phyloP scores from a whole-genome alignment of 2,329 filamentous ascomycete species.

The Penicillium sp. region DNA sequence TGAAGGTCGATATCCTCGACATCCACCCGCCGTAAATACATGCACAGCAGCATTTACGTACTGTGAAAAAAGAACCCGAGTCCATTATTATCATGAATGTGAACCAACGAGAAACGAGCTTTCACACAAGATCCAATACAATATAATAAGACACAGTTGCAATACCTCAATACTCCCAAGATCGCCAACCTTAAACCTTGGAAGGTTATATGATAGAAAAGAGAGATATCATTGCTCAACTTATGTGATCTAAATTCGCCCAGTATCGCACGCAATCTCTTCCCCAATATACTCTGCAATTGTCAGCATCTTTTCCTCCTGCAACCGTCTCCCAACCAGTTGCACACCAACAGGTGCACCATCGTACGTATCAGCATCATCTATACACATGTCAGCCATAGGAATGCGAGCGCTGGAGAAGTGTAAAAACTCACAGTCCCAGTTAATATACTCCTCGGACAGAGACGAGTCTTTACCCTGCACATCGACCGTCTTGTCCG shows the following conservation, averaged over 20 bases:
- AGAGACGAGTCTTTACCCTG: conserved; percentile 37
- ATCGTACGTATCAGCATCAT: conserved; percentile 48
- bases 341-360: conserved; percentile 48
- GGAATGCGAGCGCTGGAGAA: not conserved
- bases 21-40: not conserved
- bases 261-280: conserved; percentile 9
- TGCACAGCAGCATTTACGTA: not conserved
- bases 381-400: conserved; percentile 23
- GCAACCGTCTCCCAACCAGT: conserved; percentile 46
- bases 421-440: conserved; percentile 44
- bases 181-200: not conserved
- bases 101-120: not conserved
- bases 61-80: not conserved
- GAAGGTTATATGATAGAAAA: too few relatives aligned
- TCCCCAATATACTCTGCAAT: conserved; percentile 41
- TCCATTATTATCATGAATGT: not conserved
- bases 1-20: not conserved
- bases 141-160: not conserved
- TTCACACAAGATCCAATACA: not conserved
- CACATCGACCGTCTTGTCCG: conserved; percentile 48
- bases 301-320: conserved; percentile 49
- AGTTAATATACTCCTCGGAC: conserved; percentile 44
- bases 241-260: not conserved
- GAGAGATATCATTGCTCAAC: not conserved
- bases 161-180: not conserved